Evolutionary conservation across 2,329 filamentous ascomycete species (phyloP), one percentile per base, ranked within the genome.

Genomic region (Xylaria sp.): DNA sequence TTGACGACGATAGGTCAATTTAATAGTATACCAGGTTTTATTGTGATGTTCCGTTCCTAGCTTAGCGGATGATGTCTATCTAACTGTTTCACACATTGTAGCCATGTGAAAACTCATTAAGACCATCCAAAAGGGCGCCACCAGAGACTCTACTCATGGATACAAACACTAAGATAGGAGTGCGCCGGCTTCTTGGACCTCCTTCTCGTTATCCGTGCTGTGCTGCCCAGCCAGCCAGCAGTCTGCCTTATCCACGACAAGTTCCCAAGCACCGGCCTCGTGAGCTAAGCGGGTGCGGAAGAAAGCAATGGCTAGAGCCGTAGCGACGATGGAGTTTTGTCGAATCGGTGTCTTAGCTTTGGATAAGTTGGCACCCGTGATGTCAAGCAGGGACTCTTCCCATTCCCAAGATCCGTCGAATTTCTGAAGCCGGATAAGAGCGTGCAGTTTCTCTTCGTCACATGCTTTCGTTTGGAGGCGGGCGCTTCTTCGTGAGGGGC

Each of bases 371-470:
- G 55, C 55, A 22, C 49, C 45, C 11, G 45, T 51, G 36, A 61
- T 42, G n/a, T 61, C 38, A n/a, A 61, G 49, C 9, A 61, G n/a
- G 11, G 49, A 45, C 4, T 47, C 36, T 15, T 11, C 38, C 61
- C 60, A 67, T 22, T 61, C 33, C 65, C 65, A 67, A 42, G 60
- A 67, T 39, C 65, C 65, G 15, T 67, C 54, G 25, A 49, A 67
- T 4, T 63, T 67, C 60, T 67, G 65, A 22, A 67, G 49, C 20
- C 65, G 54, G 42, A 67, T 67, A 13, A 67, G 36, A 22, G 54
- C 55, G 11, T 61, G 39, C 65, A 64, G 57, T 29, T 55, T 67
- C 15, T 57, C 64, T 20, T 53, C 44, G n/a, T 33, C 27, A 17
- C 42, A 51, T 1, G 45, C 20, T 36, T 10, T 17, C 1, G 33